These are phyloP conservation scores for Atkinsonella hypoxylon DNA, from an alignment of 2,329 filamentous ascomycete genomes.

Conservation along the genomic window DNA sequence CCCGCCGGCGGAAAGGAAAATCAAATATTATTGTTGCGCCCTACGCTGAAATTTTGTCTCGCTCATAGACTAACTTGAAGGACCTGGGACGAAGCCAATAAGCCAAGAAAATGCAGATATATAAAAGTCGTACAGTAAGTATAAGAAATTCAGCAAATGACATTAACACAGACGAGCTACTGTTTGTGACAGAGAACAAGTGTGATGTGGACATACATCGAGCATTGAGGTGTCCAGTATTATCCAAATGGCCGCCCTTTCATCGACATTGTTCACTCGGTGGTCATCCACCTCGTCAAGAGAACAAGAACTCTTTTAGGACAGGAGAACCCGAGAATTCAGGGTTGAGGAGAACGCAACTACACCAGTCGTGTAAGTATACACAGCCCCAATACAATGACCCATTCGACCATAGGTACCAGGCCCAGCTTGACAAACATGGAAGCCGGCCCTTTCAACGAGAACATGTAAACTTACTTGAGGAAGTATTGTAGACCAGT, in stretches of 20 bases:
- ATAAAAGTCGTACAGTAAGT: neutral
- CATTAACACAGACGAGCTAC: neutral
- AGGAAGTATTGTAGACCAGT: conserved; percentile 83
- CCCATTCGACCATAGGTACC: too few relatives aligned
- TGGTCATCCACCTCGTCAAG: conserved; percentile 3
- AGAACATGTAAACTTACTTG: conserved; percentile 48
- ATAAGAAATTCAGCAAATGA: neutral
- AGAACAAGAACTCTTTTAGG: conserved; percentile 13
- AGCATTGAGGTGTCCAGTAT: neutral
- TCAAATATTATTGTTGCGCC: neutral
- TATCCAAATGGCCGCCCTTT: neutral
- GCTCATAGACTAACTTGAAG: neutral
- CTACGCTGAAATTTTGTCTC: neutral
- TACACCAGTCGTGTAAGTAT: conserved; percentile 9
- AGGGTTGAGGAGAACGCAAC: conserved; percentile 12
- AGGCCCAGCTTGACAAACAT: neutral
- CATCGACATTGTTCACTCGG: neutral
- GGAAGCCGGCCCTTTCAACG: neutral
- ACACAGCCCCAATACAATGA: neutral
- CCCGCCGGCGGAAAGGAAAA: neutral
- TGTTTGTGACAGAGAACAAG: neutral
- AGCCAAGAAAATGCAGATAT: neutral
- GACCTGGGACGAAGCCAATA: neutral
- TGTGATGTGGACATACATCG: neutral
- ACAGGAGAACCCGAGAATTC: conserved; percentile 15